phyloP scores from a whole-genome alignment of 257 asterid genomes.

The Ilex aquifolium region DNA sequence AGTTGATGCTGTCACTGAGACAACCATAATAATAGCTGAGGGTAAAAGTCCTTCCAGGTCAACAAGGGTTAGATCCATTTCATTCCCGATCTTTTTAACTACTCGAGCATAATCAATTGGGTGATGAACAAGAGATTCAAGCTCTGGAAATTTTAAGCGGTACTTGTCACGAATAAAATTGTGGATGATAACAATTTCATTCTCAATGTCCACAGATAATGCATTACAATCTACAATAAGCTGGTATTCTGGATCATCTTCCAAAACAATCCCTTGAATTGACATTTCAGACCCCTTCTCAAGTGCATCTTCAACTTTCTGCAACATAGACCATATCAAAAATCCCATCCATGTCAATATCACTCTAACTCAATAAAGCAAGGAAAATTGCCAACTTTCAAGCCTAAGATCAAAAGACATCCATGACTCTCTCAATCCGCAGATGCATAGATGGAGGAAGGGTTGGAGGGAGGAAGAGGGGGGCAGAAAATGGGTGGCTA shows the following conservation, averaged over 20 bases:
- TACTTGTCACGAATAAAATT: slow-evolving; percentile 95
- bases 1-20: slow-evolving; percentile 95
- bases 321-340: slow-evolving; percentile 21
- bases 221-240: slow-evolving; percentile 89
- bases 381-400: neutral
- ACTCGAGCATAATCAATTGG: slow-evolving; percentile 96
- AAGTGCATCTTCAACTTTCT: slow-evolving; percentile 91
- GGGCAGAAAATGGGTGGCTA: too few species aligned
- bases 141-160: slow-evolving; percentile 89
- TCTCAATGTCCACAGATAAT: slow-evolving; percentile 87
- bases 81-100: slow-evolving; percentile 83
- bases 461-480: too few species aligned
- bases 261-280: slow-evolving; percentile 52
- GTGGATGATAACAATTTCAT: slow-evolving; percentile 86
- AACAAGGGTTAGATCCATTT: slow-evolving; percentile 83
- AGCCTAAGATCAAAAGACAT: neutral
- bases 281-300: slow-evolving; percentile 53
- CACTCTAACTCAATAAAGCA: neutral
- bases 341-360: neutral
- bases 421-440: neutral
- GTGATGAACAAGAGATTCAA: slow-evolving; percentile 91
- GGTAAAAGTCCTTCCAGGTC: slow-evolving; percentile 96
- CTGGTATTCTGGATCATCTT: slow-evolving; percentile 97
- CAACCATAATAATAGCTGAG: slow-evolving; percentile 92
- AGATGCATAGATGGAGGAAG: too few species aligned